Conservation (phyloP, 306 rosid genomes). For the Pyrus pyrifolia region DNA sequence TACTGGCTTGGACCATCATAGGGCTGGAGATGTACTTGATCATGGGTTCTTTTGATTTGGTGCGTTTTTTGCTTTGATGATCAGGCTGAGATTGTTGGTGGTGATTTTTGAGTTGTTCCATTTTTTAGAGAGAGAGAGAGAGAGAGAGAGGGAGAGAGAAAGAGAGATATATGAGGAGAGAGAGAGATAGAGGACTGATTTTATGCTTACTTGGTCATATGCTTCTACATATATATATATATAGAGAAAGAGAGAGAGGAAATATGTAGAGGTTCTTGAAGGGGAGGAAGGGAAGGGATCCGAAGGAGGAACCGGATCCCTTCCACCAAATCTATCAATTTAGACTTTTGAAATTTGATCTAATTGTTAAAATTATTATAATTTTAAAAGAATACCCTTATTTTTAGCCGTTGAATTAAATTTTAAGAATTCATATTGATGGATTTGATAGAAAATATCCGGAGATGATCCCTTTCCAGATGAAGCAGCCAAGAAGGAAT, state of each 20-base stretch:
- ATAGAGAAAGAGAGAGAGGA: background rate
- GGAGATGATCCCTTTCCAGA: accelerated
- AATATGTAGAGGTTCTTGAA: background rate
- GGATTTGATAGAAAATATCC: too few relatives aligned
- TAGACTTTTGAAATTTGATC: accelerated
- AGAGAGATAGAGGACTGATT: background rate
- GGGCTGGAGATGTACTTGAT: constrained; percentile 51
- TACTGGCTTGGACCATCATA: constrained; percentile 35
- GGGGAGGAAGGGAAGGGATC: background rate
- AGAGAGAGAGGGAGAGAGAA: too few relatives aligned
- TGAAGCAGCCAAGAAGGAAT: background rate
- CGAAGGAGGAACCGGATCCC: too few relatives aligned
- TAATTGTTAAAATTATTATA: too few relatives aligned
- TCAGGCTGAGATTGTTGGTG: background rate
- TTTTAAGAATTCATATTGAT: too few relatives aligned
- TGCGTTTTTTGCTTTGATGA: background rate
- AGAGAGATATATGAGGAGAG: too few relatives aligned
- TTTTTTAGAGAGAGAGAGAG: too few relatives aligned
- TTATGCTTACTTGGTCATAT: background rate
- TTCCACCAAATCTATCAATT: too few relatives aligned
- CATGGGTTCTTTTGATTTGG: constrained; percentile 19
- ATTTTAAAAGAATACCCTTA: accelerated
- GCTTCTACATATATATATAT: background rate
- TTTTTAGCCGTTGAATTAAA: too few relatives aligned
- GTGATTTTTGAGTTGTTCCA: background rate